These are phyloP conservation scores for Stephania yunnanensis DNA, from an alignment of 164 flowering plant species.

Conservation along the genomic window DNA sequence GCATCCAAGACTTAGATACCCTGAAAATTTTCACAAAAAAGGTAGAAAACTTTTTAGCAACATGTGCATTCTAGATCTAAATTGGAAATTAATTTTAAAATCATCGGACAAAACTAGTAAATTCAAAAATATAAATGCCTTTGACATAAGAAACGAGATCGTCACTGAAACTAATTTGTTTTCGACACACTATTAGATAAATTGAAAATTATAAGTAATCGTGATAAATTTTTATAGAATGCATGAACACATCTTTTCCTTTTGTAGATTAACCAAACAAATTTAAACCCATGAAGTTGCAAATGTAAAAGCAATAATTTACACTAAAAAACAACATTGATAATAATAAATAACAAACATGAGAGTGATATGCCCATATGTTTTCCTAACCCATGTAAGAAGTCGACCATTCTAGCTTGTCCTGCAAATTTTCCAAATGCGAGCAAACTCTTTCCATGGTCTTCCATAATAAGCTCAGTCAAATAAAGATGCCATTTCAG, in stretches of 20 bases:
- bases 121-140: not conserved
- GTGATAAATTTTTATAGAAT: too few relatives aligned
- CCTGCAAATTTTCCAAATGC: slow-evolving; percentile 99
- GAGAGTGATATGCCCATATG: slow-evolving; percentile 37
- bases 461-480: slow-evolving; percentile 97
- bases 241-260: too few relatives aligned
- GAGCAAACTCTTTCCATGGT: slow-evolving; percentile 73
- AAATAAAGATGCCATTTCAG: slow-evolving; percentile 70
- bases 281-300: not conserved
- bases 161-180: not conserved
- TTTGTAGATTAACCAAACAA: too few relatives aligned
- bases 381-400: slow-evolving; percentile 73
- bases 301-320: too few relatives aligned
- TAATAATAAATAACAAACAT: not conserved
- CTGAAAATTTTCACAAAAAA: slow-evolving; percentile 33
- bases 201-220: too few relatives aligned
- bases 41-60: not conserved
- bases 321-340: not conserved
- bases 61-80: not conserved
- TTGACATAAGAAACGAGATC: not conserved
- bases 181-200: not conserved
- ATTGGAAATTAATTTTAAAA: not conserved
- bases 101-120: not conserved
- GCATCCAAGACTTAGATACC: slow-evolving; percentile 84
- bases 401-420: slow-evolving; percentile 88